A percentile compares a stretch with the other conserved stretches of the same genome.
Conservation (phyloP, 2,329 filamentous ascomycete genomes). For the Diaporthe caulivora region DNA sequence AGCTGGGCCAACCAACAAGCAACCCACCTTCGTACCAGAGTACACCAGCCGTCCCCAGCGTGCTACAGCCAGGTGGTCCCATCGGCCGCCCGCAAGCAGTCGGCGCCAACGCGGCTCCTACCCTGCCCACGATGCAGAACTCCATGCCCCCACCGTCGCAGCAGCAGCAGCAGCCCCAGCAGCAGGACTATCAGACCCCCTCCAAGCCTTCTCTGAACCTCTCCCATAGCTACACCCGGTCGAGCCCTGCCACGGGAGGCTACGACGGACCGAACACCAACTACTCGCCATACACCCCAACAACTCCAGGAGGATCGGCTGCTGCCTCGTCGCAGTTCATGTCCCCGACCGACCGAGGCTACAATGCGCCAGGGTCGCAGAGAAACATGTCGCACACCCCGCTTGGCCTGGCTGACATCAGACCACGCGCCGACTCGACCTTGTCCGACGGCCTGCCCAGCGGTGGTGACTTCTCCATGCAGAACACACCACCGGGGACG, state of each 20-base stretch:
- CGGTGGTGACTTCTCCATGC: slow-evolving; percentile 73
- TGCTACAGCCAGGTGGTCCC: slow-evolving; percentile 67
- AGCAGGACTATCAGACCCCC: slow-evolving; percentile 70
- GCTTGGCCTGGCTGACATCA: slow-evolving; percentile 90
- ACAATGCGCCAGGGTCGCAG: slow-evolving; percentile 68
- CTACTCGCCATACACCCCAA: slow-evolving; percentile 70
- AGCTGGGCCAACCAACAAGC: slow-evolving; percentile 59
- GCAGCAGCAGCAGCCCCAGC: slow-evolving; percentile 52
- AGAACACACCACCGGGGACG: slow-evolving; percentile 75
- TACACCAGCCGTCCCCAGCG: slow-evolving; percentile 65
- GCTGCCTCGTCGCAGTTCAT: slow-evolving; percentile 72
- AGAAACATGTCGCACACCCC: slow-evolving; percentile 84
- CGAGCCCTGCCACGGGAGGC: slow-evolving; percentile 75
- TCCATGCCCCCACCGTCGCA: slow-evolving; percentile 47
- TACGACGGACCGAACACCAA: slow-evolving; percentile 62
- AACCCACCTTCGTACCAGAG: slow-evolving; percentile 55
- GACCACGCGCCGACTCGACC: slow-evolving; percentile 85
- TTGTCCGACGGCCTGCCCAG: slow-evolving; percentile 79
- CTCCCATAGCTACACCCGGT: slow-evolving; percentile 84
- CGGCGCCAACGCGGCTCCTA: slow-evolving; percentile 59
- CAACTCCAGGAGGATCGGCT: slow-evolving; percentile 73
- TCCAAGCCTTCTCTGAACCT: slow-evolving; percentile 74
- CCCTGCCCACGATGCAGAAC: slow-evolving; percentile 60
- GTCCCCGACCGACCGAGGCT: slow-evolving; percentile 68
- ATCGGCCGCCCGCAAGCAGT: slow-evolving; percentile 46